Percentiles rank a stretch among this genome's conserved stretches.
phyloP scores from a whole-genome alignment of 179 eudicot species.

The Pouteria campechiana region DNA sequence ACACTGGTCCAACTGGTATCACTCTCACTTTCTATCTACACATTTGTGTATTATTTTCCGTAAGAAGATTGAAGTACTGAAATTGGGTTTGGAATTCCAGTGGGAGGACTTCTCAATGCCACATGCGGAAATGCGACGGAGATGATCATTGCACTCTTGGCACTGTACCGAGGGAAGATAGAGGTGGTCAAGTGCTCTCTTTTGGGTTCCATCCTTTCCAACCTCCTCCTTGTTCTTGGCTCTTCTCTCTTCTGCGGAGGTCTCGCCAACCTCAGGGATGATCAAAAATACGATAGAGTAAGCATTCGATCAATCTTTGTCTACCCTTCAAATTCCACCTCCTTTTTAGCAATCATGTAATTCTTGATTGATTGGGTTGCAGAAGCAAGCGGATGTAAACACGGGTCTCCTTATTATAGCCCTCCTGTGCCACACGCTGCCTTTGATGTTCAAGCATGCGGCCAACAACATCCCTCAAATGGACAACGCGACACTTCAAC shows the following conservation, averaged over 20 bases:
- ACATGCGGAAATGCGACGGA: conserved; percentile 88
- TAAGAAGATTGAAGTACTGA: conserved; percentile 2
- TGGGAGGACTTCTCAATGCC: conserved; percentile 76
- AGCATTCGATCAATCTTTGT: background rate
- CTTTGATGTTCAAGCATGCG: conserved; percentile 29
- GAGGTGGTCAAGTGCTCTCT: conserved; percentile 65
- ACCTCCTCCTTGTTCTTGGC: conserved; percentile 69
- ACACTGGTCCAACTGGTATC: conserved; percentile 71
- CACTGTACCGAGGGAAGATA: conserved; percentile 44
- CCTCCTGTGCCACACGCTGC: conserved; percentile 46
- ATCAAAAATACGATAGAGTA: conserved; percentile 61
- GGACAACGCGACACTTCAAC: conserved; percentile 21
- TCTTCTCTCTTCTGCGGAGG: conserved; percentile 65
- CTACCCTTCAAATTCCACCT: background rate
- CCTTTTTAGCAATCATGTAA: background rate
- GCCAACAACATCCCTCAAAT: background rate
- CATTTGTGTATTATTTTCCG: background rate
- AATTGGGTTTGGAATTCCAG: conserved; percentile 17
- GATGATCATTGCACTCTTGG: conserved; percentile 63
- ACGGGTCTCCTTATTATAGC: conserved; percentile 43
- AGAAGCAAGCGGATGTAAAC: conserved; percentile 56
- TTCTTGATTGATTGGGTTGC: conserved; percentile 2
- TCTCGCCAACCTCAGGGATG: conserved; percentile 46
- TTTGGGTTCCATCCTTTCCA: conserved; percentile 65
- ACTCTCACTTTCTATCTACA: background rate